phyloP scores from a whole-genome alignment of 176 grass and related monocot genomes.

The Cenchrus americanus region DNA sequence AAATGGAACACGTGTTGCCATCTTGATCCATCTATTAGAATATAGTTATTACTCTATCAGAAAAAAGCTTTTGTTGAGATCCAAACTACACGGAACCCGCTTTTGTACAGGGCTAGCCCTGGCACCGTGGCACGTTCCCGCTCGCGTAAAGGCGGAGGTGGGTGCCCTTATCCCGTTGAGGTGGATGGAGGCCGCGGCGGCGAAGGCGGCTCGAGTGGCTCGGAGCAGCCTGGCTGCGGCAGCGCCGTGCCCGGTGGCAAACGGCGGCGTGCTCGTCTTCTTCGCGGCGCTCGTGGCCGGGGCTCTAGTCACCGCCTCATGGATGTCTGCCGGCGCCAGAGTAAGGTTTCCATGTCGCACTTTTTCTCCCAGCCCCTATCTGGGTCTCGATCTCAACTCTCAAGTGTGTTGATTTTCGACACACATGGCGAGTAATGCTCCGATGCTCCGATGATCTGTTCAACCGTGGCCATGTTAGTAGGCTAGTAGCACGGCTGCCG shows the following conservation, averaged over 20 bases:
- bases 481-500: constrained; percentile 22
- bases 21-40: too few species aligned
- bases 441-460: neutral
- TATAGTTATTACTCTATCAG: too few species aligned
- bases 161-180: neutral
- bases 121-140: neutral
- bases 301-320: constrained; percentile 48
- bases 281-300: constrained; percentile 45
- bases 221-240: constrained; percentile 34
- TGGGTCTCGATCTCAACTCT: neutral
- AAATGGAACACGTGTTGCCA: neutral
- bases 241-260: constrained; percentile 15
- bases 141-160: neutral
- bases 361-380: neutral
- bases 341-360: constrained; percentile 18
- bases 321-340: constrained; percentile 44
- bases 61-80: too few species aligned
- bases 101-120: too few species aligned
- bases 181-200: constrained; percentile 33
- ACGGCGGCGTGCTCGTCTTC: constrained; percentile 47
- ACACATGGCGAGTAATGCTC: neutral
- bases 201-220: constrained; percentile 15
- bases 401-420: neutral
- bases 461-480: neutral
- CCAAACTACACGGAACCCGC: too few species aligned